Percentiles rank a stretch among this genome's conserved stretches.
Evolutionary conservation across 257 asterid species (phyloP).

Genomic region (Primulina tabacum): DNA sequence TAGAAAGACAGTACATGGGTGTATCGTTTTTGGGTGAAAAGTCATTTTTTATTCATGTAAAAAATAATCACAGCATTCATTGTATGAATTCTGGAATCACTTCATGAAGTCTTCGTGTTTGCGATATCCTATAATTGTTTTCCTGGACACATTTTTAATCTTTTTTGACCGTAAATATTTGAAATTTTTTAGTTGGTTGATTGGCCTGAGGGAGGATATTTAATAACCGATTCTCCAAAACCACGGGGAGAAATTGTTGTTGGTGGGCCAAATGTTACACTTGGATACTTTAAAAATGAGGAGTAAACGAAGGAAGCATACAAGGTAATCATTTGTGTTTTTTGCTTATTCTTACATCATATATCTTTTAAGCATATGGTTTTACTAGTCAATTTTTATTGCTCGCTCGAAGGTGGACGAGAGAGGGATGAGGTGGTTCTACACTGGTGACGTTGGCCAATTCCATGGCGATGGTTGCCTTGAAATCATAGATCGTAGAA

Average conservation of each 20-base stretch:
- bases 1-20: not conserved
- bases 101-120: not conserved
- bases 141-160: not conserved
- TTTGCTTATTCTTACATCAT: not conserved
- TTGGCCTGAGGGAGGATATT: constrained; percentile 96
- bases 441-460: constrained; percentile 85
- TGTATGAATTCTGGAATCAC: not conserved
- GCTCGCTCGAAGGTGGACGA: constrained; percentile 60
- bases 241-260: constrained; percentile 91
- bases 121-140: not conserved
- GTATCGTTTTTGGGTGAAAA: not conserved
- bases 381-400: constrained; percentile 7
- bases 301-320: constrained; percentile 86
- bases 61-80: not conserved
- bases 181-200: constrained; percentile 65
- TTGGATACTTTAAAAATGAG: constrained; percentile 87
- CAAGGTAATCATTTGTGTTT: constrained; percentile 51
- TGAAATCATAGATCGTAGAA: constrained; percentile 92
- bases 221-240: constrained; percentile 70
- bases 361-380: constrained; percentile 5
- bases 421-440: constrained; percentile 89
- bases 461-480: constrained; percentile 92
- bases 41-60: not conserved
- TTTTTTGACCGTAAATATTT: constrained; percentile 6
- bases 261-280: constrained; percentile 92